These are phyloP conservation scores for Purpureocillium takamizusanense DNA, from an alignment of 2,329 filamentous ascomycete genomes.

Conservation along the genomic window DNA sequence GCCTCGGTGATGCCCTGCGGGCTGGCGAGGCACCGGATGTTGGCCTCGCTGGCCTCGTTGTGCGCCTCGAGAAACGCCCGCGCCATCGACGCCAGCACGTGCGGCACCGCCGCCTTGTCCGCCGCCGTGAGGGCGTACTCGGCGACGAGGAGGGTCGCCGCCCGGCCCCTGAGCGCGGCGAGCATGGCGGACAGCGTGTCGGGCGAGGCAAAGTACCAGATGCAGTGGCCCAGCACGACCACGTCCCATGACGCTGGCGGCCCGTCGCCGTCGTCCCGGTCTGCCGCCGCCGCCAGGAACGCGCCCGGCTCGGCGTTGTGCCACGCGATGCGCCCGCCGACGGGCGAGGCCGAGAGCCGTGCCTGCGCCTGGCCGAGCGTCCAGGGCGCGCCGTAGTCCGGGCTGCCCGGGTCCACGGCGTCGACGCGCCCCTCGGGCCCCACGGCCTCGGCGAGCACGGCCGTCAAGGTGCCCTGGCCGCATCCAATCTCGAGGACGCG, in stretches of 20 bases:
- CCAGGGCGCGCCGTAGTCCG: constrained; percentile 40
- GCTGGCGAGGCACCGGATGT: constrained; percentile 37
- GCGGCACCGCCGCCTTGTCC: constrained; percentile 28
- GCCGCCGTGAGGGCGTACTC: constrained; percentile 24
- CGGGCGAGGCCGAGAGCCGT: constrained; percentile 27
- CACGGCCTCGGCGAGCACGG: constrained; percentile 39
- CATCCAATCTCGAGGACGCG: constrained; percentile 49
- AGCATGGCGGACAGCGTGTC: constrained; percentile 14
- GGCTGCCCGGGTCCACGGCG: constrained; percentile 41
- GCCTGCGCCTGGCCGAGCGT: constrained; percentile 40
- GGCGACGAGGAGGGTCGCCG: constrained; percentile 11
- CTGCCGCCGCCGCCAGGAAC: constrained; percentile 25
- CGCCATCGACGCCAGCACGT: constrained; percentile 42
- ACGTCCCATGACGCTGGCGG: too few relatives aligned
- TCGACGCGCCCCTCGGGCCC: constrained; percentile 34
- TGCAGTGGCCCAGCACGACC: constrained; percentile 38
- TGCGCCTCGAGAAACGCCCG: constrained; percentile 32
- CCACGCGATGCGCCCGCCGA: constrained; percentile 35
- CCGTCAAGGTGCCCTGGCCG: constrained; percentile 49
- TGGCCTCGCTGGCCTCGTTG: constrained; percentile 26
- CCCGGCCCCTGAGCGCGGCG: constrained; percentile 11
- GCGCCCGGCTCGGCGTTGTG: constrained; percentile 24
- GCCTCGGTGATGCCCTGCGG: constrained; percentile 29
- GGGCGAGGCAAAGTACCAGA: constrained; percentile 43
- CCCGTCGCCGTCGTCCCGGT: too few relatives aligned